Percentiles rank a stretch among this genome's conserved stretches.
Evolutionary conservation across 176 grass and related monocot genomes (phyloP).

Genomic region (Leersia perrieri): DNA sequence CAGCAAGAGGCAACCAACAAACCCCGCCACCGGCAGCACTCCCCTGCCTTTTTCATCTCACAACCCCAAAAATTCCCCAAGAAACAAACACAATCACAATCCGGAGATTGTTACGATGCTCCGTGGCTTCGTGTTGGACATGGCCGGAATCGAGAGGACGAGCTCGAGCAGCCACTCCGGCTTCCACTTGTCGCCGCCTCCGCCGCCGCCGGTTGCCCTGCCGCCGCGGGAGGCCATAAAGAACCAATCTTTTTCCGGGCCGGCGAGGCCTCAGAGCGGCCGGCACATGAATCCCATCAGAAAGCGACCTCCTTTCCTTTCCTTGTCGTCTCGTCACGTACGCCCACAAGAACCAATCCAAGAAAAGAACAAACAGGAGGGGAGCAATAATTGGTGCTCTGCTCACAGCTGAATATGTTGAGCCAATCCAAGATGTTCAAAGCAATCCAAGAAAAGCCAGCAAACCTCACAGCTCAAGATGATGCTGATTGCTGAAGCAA

Average conservation of each 20-base stretch:
- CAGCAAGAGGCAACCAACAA: conserved; percentile 22
- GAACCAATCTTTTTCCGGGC: conserved; percentile 2
- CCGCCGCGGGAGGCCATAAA: conserved; percentile 9
- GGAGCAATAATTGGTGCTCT: too few species aligned
- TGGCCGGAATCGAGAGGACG: conserved; percentile 11
- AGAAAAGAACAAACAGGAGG: too few species aligned
- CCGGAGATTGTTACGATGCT: background rate
- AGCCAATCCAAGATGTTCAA: background rate
- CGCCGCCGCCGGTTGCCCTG: background rate
- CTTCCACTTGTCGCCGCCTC: conserved; percentile 8
- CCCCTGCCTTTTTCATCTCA: background rate
- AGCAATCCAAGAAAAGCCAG: conserved; percentile 25
- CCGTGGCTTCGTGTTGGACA: background rate
- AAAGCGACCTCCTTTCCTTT: background rate
- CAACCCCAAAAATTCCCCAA: conserved; percentile 22
- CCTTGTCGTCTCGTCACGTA: too few species aligned
- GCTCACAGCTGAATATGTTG: too few species aligned
- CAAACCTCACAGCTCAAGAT: background rate
- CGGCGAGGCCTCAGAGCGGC: background rate
- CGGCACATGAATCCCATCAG: conserved; percentile 14
- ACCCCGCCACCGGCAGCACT: conserved; percentile 18
- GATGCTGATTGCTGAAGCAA: background rate
- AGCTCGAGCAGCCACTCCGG: conserved; percentile 14
- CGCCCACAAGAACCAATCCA: too few species aligned
- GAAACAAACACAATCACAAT: conserved; percentile 26